Conservation (phyloP, 331 rosid genomes). For the Pyrus hybrid region DNA sequence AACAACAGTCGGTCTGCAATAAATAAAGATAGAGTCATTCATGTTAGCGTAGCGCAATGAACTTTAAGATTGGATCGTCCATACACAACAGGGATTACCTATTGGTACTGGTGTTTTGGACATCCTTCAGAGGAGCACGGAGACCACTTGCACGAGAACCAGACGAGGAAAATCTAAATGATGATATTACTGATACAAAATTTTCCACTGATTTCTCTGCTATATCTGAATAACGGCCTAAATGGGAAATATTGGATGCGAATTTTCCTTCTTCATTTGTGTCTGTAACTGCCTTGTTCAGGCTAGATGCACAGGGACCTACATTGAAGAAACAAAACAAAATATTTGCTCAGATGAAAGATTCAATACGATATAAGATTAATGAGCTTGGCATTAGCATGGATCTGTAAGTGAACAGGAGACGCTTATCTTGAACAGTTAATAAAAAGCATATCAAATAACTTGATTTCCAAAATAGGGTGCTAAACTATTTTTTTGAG, state of each 20-base stretch:
- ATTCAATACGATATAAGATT: background rate
- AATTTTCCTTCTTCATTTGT: constrained; percentile 40
- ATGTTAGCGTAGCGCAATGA: constrained; percentile 3
- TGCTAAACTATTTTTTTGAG: background rate
- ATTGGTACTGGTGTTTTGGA: constrained; percentile 34
- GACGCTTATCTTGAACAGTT: no score
- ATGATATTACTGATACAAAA: constrained; percentile 63
- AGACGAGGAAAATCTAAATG: constrained; percentile 51
- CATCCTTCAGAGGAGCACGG: constrained; percentile 79
- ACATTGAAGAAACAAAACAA: background rate
- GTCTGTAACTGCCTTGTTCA: constrained; percentile 17
- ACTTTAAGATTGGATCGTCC: background rate
- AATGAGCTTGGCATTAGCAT: background rate
- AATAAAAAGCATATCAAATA: no score
- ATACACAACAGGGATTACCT: constrained; percentile 27
- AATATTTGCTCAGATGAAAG: background rate
- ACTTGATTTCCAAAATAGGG: no score
- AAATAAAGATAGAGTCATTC: constrained; percentile 10
- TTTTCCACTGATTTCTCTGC: constrained; percentile 79
- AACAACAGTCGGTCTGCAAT: constrained; percentile 32
- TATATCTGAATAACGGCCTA: constrained; percentile 65
- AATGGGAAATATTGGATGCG: constrained; percentile 77
- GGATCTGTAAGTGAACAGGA: background rate
- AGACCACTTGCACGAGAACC: constrained; percentile 97
- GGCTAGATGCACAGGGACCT: constrained; percentile 27